Evolutionary conservation across 2,329 filamentous ascomycete genomes (phyloP).

Genomic region (Cladosporium austrohemisphaericum): DNA sequence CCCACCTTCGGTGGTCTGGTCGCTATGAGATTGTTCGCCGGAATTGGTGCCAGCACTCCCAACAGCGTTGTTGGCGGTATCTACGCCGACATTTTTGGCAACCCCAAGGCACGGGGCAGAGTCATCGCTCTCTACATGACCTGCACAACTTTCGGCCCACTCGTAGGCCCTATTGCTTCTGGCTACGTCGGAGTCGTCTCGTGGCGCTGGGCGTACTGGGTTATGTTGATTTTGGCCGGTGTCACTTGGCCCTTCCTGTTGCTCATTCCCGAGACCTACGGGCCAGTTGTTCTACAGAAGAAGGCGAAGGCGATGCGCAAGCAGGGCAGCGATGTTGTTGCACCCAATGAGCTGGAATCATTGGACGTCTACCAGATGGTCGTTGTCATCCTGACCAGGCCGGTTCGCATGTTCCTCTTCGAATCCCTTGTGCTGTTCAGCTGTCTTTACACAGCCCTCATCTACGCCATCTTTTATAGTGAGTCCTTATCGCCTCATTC

Average conservation of each 20-base stretch:
- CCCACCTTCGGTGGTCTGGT: constrained; percentile 43
- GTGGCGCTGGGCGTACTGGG: constrained; percentile 70
- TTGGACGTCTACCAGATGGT: constrained; percentile 52
- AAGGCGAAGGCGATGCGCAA: constrained; percentile 55
- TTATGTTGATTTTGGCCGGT: constrained; percentile 65
- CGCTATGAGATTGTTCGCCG: constrained; percentile 42
- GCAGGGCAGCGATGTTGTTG: constrained; percentile 50
- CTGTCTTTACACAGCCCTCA: constrained; percentile 63
- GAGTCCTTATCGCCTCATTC: constrained; percentile 7
- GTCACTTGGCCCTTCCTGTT: constrained; percentile 56
- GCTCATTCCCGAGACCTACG: constrained; percentile 56
- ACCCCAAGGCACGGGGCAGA: constrained; percentile 54
- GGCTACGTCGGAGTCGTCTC: constrained; percentile 59
- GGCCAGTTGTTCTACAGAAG: constrained; percentile 41
- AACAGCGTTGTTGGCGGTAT: constrained; percentile 57
- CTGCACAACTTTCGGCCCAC: constrained; percentile 63
- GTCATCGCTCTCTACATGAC: constrained; percentile 64
- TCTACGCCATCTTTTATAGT: constrained; percentile 63
- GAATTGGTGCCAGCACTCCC: constrained; percentile 43
- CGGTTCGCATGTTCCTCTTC: constrained; percentile 65
- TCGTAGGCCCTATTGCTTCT: constrained; percentile 63
- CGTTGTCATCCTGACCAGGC: constrained; percentile 66
- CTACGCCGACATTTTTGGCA: constrained; percentile 62
- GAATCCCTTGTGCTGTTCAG: constrained; percentile 71
- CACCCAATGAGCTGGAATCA: constrained; percentile 61